Conservation (phyloP, 2,329 filamentous ascomycete species). For the Paecilomyces sp. region DNA sequence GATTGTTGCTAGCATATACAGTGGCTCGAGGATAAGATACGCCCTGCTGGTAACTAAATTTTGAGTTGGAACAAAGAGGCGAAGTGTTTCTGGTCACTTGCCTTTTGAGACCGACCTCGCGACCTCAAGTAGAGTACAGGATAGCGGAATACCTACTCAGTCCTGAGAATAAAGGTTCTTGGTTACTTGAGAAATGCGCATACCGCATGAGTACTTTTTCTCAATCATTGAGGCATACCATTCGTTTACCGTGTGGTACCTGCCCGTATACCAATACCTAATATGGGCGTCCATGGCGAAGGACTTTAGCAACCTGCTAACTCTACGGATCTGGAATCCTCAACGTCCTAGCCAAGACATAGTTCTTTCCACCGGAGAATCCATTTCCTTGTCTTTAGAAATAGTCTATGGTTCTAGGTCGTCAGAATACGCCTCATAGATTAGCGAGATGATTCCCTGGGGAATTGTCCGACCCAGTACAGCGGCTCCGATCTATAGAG, state of each 20-base stretch:
- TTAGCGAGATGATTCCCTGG: not conserved
- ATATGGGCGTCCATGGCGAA: not conserved
- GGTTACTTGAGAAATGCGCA: not conserved
- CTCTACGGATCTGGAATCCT: not conserved
- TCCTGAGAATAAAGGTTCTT: not conserved
- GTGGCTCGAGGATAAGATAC: not conserved
- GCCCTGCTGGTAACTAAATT: not conserved
- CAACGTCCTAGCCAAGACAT: not conserved
- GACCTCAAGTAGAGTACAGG: not conserved
- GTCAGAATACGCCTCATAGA: not conserved
- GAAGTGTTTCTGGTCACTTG: not conserved
- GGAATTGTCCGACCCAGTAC: not conserved
- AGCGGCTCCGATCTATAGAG: not conserved
- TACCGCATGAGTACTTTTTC: not conserved
- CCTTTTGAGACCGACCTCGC: not conserved
- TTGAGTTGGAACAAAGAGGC: not conserved
- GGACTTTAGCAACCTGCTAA: not conserved
- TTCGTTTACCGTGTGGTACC: not conserved
- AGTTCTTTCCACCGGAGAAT: not conserved
- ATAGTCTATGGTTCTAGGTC: not conserved
- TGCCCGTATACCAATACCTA: not conserved
- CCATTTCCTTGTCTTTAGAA: not conserved
- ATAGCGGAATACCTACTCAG: not conserved
- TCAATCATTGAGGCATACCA: not conserved
- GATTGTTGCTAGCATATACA: not conserved